A percentile compares a stretch with the other conserved stretches of the same genome.
Conservation (phyloP, 805 yeast species). For the Cyberlindnera mrakii region DNA sequence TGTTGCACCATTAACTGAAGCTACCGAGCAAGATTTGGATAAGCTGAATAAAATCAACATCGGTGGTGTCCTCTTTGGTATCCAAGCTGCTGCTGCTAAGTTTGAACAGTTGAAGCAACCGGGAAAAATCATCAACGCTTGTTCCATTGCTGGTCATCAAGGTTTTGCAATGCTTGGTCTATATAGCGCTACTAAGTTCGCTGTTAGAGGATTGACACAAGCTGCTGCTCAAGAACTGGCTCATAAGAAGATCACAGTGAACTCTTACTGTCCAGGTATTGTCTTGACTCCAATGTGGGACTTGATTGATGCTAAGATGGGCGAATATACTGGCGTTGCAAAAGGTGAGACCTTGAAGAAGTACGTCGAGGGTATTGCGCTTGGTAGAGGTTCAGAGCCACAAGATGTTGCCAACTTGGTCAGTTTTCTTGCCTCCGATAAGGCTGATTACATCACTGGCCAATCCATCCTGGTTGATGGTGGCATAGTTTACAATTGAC, state of each 20-base stretch:
- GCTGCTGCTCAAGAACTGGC: slow-evolving; percentile 34
- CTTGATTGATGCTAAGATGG: slow-evolving; percentile 23
- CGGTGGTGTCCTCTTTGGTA: slow-evolving; percentile 29
- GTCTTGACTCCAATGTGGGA: slow-evolving; percentile 36
- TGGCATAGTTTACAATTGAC: slow-evolving; percentile 24
- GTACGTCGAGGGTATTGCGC: slow-evolving; percentile 24
- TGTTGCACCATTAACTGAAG: slow-evolving; percentile 23
- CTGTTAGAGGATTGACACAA: slow-evolving; percentile 32
- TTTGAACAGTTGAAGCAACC: slow-evolving; percentile 23
- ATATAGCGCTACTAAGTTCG: slow-evolving; percentile 33
- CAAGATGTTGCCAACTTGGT: slow-evolving; percentile 32
- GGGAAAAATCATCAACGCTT: slow-evolving; percentile 34
- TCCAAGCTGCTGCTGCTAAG: slow-evolving; percentile 28
- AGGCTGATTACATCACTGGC: slow-evolving; percentile 32
- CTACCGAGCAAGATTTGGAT: slow-evolving; percentile 24
- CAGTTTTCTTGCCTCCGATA: slow-evolving; percentile 30
- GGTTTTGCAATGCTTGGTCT: slow-evolving; percentile 27
- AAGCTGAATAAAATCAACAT: slow-evolving; percentile 25
- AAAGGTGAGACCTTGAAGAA: slow-evolving; percentile 23
- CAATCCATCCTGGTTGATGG: slow-evolving; percentile 31
- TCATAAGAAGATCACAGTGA: slow-evolving; percentile 30
- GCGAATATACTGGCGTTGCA: slow-evolving; percentile 22
- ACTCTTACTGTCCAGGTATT: slow-evolving; percentile 34
- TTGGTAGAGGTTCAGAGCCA: slow-evolving; percentile 30
- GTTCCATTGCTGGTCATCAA: slow-evolving; percentile 30